phyloP scores from a whole-genome alignment of 441 rosid genomes.

The Pelargonium myrrhifolium region DNA sequence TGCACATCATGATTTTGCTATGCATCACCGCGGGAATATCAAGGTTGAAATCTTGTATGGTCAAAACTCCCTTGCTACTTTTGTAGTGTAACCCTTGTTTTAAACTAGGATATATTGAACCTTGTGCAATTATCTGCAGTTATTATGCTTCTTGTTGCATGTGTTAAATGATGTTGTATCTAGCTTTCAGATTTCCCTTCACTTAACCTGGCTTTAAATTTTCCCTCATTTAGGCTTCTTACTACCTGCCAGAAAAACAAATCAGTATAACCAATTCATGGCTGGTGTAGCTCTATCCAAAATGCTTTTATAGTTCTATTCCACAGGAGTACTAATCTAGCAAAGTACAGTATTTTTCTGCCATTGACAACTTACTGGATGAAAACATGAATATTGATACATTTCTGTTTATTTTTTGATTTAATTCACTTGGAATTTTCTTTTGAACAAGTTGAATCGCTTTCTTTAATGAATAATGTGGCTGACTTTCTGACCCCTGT shows the following conservation, averaged over 20 bases:
- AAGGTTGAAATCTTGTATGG: conserved; percentile 92
- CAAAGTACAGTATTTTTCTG: too few species aligned
- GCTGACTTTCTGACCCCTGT: conserved; percentile 32
- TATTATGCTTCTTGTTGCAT: not conserved
- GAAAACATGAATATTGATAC: too few species aligned
- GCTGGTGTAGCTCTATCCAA: not conserved
- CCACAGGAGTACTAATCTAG: too few species aligned
- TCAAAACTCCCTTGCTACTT: conserved; percentile 38
- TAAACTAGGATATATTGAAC: not conserved
- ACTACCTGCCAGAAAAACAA: not conserved
- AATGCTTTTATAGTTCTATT: not conserved
- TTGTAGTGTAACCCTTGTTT: conserved; percentile 2
- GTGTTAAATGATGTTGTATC: not conserved
- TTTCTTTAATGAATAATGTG: conserved; percentile 15
- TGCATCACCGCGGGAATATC: conserved; percentile 77
- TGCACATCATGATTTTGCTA: conserved; percentile 54
- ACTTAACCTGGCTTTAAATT: not conserved
- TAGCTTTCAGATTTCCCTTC: not conserved
- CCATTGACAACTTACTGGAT: too few species aligned
- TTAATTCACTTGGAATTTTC: not conserved
- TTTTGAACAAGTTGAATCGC: conserved; percentile 10
- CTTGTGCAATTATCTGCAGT: not conserved
- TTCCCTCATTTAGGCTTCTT: not conserved
- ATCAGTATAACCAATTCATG: not conserved
- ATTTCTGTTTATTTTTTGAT: too few species aligned